Evolutionary conservation across 2,329 filamentous ascomycete species (phyloP).

Genomic region (Talaromyces albobiverticillius): DNA sequence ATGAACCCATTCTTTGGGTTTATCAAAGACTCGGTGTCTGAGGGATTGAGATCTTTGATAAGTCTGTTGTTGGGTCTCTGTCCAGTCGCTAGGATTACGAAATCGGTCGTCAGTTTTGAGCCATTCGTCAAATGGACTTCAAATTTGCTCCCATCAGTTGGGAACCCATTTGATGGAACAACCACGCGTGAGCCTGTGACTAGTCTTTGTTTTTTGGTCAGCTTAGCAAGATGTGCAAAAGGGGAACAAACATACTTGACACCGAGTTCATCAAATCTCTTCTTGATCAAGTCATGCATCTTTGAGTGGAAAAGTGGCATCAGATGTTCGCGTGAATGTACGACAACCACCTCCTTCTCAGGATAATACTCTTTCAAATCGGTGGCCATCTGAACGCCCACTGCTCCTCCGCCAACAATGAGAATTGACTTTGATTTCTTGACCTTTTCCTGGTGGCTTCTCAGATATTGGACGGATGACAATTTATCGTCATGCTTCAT

Average conservation of each 20-base stretch:
- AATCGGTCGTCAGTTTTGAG: constrained; percentile 32
- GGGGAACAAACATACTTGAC: constrained; percentile 19
- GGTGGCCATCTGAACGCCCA: constrained; percentile 51
- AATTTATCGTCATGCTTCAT: constrained; percentile 33
- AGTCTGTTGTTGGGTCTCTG: constrained; percentile 48
- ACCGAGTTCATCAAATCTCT: constrained; percentile 32
- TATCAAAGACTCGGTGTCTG: constrained; percentile 22
- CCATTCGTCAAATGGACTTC: constrained; percentile 31
- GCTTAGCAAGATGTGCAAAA: neutral
- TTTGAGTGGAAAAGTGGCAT: constrained; percentile 33
- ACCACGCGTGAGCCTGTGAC: constrained; percentile 29
- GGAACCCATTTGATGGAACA: constrained; percentile 27
- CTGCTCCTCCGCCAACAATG: constrained; percentile 49
- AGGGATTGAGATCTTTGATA: constrained; percentile 30
- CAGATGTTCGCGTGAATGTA: constrained; percentile 45
- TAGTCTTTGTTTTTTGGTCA: constrained; percentile 18
- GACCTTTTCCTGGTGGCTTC: constrained; percentile 29
- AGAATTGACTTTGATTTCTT: constrained; percentile 29
- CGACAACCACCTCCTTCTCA: constrained; percentile 45
- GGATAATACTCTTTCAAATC: constrained; percentile 50
- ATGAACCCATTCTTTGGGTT: constrained; percentile 35
- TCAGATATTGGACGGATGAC: constrained; percentile 31
- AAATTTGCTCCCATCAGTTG: constrained; percentile 23
- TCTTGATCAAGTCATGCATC: constrained; percentile 29
- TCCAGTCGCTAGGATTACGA: constrained; percentile 47